These are phyloP conservation scores for Podospora tetraspora DNA, from an alignment of 495 filamentous ascomycete species.

Conservation along the genomic window DNA sequence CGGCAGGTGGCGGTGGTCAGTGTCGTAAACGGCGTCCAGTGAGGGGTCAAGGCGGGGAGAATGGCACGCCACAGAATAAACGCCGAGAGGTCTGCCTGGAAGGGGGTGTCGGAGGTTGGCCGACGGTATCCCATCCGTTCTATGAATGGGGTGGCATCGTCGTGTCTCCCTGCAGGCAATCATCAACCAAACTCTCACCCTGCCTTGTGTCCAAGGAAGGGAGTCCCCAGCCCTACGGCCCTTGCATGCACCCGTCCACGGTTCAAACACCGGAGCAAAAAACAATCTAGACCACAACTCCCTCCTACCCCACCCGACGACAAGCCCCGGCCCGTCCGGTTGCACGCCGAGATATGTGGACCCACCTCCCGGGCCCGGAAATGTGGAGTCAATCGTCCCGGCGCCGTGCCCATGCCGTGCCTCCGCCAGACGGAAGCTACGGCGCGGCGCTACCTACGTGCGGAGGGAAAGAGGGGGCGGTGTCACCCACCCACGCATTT, in stretches of 20 bases:
- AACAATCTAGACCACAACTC: not conserved
- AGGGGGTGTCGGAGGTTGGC: not conserved
- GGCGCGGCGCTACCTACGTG: not conserved
- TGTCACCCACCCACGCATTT: not conserved
- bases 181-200: not conserved
- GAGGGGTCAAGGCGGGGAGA: not conserved
- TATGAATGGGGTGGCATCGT: too few species aligned
- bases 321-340: not conserved
- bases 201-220: not conserved
- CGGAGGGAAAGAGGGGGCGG: not conserved
- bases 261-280: not conserved
- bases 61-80: not conserved
- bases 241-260: too few species aligned
- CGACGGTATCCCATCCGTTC: too few species aligned
- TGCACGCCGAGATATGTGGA: not conserved
- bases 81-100: not conserved
- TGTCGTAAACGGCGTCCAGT: not conserved
- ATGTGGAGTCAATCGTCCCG: not conserved
- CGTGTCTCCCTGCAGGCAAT: not conserved
- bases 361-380: not conserved
- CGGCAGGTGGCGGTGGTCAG: not conserved
- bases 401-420: not conserved
- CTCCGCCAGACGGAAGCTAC: too few species aligned
- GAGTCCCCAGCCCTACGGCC: not conserved
- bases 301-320: not conserved